These are phyloP conservation scores for Thielaviopsis populi DNA, from an alignment of 2,329 filamentous ascomycete genomes.

Conservation along the genomic window DNA sequence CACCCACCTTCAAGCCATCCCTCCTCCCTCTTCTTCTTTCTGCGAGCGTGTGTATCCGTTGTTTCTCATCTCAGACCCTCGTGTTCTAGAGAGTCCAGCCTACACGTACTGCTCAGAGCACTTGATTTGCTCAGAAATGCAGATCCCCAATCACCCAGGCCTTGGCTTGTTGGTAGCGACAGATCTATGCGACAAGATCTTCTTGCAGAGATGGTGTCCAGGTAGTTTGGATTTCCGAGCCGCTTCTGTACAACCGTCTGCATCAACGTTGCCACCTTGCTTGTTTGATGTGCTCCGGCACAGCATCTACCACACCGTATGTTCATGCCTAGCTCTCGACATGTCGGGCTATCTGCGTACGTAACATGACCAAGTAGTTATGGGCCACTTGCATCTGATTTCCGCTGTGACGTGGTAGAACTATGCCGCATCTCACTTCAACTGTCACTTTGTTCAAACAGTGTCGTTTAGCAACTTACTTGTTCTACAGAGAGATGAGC, in stretches of 20 bases:
- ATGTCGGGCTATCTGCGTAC: background rate
- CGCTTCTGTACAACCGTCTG: background rate
- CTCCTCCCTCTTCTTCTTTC: slow-evolving; percentile 1
- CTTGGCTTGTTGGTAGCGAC: background rate
- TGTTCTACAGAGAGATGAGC: background rate
- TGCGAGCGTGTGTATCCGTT: background rate
- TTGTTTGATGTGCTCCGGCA: background rate
- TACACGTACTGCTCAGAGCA: background rate
- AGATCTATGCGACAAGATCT: background rate
- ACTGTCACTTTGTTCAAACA: background rate
- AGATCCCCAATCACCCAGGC: background rate
- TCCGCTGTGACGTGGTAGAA: background rate
- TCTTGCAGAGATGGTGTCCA: background rate
- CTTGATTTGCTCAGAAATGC: background rate
- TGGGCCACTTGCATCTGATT: background rate
- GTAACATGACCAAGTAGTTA: background rate
- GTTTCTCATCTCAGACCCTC: background rate
- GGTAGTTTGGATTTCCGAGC: background rate
- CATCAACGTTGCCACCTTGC: background rate
- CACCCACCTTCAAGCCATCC: background rate
- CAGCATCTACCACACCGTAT: background rate
- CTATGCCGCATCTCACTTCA: background rate
- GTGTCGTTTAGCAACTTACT: background rate
- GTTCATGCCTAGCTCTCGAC: background rate
- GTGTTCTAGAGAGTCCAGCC: background rate